Evolutionary conservation across 441 rosid genomes (phyloP), one percentile per base, ranked within the genome.

Genomic region (Jatropha multifida): DNA sequence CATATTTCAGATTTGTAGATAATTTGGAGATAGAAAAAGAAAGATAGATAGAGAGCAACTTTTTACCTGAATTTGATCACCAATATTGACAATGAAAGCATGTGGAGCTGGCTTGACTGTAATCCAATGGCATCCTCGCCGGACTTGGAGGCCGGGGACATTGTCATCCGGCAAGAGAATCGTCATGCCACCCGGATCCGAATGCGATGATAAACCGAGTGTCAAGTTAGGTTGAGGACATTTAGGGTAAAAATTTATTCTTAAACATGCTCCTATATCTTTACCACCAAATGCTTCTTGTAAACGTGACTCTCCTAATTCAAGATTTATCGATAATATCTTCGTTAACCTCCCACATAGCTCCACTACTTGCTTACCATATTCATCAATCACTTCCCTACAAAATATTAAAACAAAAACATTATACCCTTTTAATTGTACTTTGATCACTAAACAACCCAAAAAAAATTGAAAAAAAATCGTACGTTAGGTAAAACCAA

Each of bases 101-200:
- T 92, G 86, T 0, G 81, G 88, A 66, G 77, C 82, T 1, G 97
- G 97, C 68, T 93, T 88, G 32, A 93, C 94, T 8, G 95, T 90
- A 79, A 92, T 75, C 98, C 97, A 92, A 27, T 60, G 58, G 49
- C 77, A 86, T 4, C 81, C 79, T 73, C 78, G 83, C 14, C 87
- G 87, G 69, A 93, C 92, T 55, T 93, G 98, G 7, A 93, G 92
- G 20, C 98, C 98, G 2, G 87, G 74, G 14, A 92, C 93, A 51
- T 90, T 69, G 26, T 85, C 81, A 49, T 93, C 98, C 9, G 97
- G 92, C 69, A 93, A 82, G 72, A 93, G 88, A 73, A 93, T 65
- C 75, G 98, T 92, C 90, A 92, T 70, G 51, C 97, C 98, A 1
- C 98, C 98, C 0, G 98, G 98, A 69, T 93, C 98, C 1, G 98